Evolutionary conservation across 2,329 filamentous ascomycete species (phyloP), one percentile per base, ranked within the genome.

Genomic region (Ophioceras dolichostomum): DNA sequence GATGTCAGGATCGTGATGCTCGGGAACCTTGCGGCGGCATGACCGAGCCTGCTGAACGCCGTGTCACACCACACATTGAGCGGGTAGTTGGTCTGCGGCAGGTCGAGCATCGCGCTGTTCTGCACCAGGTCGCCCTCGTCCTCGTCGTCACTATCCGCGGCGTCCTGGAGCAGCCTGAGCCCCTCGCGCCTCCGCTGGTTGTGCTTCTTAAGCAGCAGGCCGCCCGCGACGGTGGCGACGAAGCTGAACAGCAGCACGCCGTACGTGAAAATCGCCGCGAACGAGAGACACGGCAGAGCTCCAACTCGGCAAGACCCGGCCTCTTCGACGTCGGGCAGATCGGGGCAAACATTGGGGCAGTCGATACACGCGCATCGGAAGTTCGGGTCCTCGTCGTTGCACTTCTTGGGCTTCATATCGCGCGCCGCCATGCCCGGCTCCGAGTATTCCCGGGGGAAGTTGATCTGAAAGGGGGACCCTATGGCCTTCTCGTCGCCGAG

Each of bases 381-480:
- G 43, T 73, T 71, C 39, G 85, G 77, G 48, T 96, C 85, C 27
- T 83, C 75, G 47, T 89, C 87, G 55, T 95, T 94, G 67, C 91
- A 98, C 39, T 80, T 78, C 58, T 91, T 89, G 0, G 87, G 73
- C 37, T 64, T 73, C 61, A 87, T 81, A 24, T 82, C 62, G 45
- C 79, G 65, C 1, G 86, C 66, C 9, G 68, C 55, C 82, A 96
- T 93, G n/a, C 64, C 67, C 0, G 75, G 68, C 34, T 84, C 75
- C 10, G 67, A 57, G 44, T 78, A 75, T 7, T 71, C 57, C 9
- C 58, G 64, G 9, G 75, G 89, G 49, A 91, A 98, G 64, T 98
- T 93, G 63, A 98, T 95, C 64, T 98, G 91, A 59, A 98, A 98
- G 0, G 91, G 91, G 39, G 89, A 96, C 4, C 93, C 93, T 17